Base-by-base conservation (phyloP, 345 rosid genomes). In the Brassica incana region DNA sequence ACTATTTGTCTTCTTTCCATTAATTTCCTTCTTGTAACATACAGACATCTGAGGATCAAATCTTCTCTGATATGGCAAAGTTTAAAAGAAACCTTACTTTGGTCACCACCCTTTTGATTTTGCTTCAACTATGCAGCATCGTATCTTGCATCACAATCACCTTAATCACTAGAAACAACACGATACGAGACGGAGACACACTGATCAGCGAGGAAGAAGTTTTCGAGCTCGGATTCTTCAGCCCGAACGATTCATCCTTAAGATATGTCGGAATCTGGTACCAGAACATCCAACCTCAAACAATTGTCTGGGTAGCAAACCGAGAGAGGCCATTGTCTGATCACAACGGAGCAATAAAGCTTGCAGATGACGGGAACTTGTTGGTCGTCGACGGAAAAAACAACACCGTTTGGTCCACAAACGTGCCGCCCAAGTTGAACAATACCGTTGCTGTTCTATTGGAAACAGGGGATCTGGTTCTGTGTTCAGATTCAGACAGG, bases 251-350 rank as follows among this genome's bases (percentile, higher is more conserved):
- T 32, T 84, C 95, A 5, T 69, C 81, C 1, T 75, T 50, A 2
- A 71, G 92, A 61, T 91, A 85, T 73, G 77, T 91, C 1, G 97
- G 98, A 14, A 88, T 93, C 6, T 78, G 95, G 93, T 93, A 90
- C 74, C 30, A 84, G 83, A 72, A 80, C 65, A 78, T 69, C 63
- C 79, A 84, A 11, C 77, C 63, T 2, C 58, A 20, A 14, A 27
- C 90, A 1, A 74, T 84, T 27, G 84, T 90, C 1, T 91, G 97
- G 97, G 87, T 91, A 0, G 98, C 97, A 0, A 93, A 93, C 50
- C 81, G 92, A 77, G 86, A 86, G 1, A 78, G 0, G 2, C 91
- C 98, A 43, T 45, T 93, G 16, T 63, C 75, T 0, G 82, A 76
- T 68, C 35, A 12, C 66, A 76, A 48, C 7, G 98, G 97, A 23